Conservation (phyloP, 2,329 filamentous ascomycete species). For the Fusarium nygamai region DNA sequence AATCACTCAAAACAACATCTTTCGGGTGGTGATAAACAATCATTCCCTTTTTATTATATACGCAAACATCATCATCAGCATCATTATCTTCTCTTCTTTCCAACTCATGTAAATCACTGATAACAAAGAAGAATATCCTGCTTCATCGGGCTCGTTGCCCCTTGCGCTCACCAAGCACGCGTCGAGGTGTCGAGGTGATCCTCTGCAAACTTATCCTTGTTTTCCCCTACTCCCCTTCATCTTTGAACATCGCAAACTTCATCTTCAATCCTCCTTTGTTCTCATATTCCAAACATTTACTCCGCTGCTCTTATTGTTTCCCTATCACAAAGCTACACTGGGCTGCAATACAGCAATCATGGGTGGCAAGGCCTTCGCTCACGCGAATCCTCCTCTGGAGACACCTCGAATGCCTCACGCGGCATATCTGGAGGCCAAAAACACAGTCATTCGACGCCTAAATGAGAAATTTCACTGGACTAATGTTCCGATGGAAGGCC, state of each 20-base stretch:
- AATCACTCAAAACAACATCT: background rate
- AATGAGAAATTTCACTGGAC: constrained; percentile 60
- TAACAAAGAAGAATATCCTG: background rate
- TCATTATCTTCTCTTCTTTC: background rate
- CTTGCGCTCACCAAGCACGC: background rate
- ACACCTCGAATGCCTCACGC: constrained; percentile 73
- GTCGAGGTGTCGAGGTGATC: background rate
- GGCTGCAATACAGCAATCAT: constrained; percentile 52
- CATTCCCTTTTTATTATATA: background rate
- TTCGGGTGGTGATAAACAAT: background rate
- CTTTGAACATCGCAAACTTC: background rate
- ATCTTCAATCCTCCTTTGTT: background rate
- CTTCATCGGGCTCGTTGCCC: background rate
- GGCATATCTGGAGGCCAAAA: constrained; percentile 65
- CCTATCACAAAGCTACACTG: background rate
- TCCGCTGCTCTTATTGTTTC: background rate
- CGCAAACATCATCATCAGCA: background rate
- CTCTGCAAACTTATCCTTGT: background rate
- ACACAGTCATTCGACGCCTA: constrained; percentile 57
- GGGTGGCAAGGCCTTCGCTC: constrained; percentile 72
- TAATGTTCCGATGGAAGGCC: constrained; percentile 72
- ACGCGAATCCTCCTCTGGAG: constrained; percentile 56
- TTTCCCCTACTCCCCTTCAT: background rate
- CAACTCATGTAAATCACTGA: background rate
- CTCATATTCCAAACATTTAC: background rate